Conservation (phyloP, 2,329 filamentous ascomycete species). For the Ophiostoma novo-ulmi region DNA sequence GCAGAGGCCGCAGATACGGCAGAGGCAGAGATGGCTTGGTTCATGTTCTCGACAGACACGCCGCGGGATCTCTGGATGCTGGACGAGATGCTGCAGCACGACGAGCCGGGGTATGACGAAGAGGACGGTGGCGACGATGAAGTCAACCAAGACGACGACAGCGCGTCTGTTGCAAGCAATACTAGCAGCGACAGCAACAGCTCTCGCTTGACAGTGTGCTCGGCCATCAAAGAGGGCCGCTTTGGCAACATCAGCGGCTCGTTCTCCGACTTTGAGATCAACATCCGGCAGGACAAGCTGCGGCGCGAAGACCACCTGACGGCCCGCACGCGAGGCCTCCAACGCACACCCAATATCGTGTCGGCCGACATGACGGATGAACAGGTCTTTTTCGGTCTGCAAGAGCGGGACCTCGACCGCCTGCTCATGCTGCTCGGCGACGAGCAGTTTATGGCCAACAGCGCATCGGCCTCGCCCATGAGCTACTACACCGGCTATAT, state of each 20-base stretch:
- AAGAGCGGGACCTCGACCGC: conserved; percentile 20
- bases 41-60: conserved; percentile 18
- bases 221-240: not conserved
- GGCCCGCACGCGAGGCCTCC: not conserved
- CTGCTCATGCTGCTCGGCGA: conserved; percentile 14
- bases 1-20: conserved; percentile 17
- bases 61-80: conserved; percentile 24
- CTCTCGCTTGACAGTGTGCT: conserved; percentile 13
- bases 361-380: conserved; percentile 13
- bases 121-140: not conserved
- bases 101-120: conserved; percentile 12
- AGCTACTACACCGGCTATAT: conserved; percentile 24
- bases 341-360: not conserved
- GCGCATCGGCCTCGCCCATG: conserved; percentile 15
- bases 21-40: conserved; percentile 23
- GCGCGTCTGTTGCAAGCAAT: not conserved
- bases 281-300: not conserved
- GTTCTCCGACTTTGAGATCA: not conserved
- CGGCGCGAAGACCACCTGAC: conserved; percentile 16
- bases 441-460: not conserved
- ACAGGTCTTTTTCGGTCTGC: conserved; percentile 23
- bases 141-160: not conserved
- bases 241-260: not conserved
- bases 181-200: not conserved
- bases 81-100: conserved; percentile 7